Base-by-base conservation (phyloP, 2,329 filamentous ascomycete genomes). In the Pseudogymnoascus sp. region DNA sequence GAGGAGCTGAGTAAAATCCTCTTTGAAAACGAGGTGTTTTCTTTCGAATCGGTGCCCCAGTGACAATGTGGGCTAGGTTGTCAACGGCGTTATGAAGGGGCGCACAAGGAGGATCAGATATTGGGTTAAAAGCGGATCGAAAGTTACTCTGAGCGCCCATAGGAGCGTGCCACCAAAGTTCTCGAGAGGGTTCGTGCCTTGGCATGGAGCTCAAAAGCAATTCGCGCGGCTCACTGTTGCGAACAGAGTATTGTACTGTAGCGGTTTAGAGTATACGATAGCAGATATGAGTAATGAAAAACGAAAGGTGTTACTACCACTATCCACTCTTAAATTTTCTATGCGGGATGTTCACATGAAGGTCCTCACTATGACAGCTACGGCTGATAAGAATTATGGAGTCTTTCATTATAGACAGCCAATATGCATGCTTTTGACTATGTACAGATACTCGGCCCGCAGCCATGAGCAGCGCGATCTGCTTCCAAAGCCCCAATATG, bases 1-100 rank as follows among this genome's bases (percentile, higher is more conserved):
- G 48, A 55, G n/a, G 48, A 55, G 12, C n/a, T 55, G n/a, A 55
- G n/a, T 55, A 55, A 55, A 18, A 55, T 55, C n/a, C 48, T 55
- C 48, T 55, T 55, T 33, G 48, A 18, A 9, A 31, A 55, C 18
- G 48, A 55, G 48, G 27, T 33, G n/a, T 55, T 55, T 55, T 33
- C 48, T 13, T 55, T 55, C n/a, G 48, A 33, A 18, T 18, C 48
- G 31, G 48, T 29, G 27, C 7, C 48, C 18, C 48, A 55, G 18
- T 33, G n/a, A 55, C 27, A 3, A 55, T 5, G 29, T 55, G 10
- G 29, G 27, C 48, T 33, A 5, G 48, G n/a, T 9, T 31, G 27
- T 13, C 9, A 33, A 55, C n/a, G 45, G 48, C 29, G 48, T 55
- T 55, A 55, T 9, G 18, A 55, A 15, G 48, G 42, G 25, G 42